Evolutionary conservation across 1,139 yeast genomes (phyloP).

Genomic region (Scheffersomyces stambukii): DNA sequence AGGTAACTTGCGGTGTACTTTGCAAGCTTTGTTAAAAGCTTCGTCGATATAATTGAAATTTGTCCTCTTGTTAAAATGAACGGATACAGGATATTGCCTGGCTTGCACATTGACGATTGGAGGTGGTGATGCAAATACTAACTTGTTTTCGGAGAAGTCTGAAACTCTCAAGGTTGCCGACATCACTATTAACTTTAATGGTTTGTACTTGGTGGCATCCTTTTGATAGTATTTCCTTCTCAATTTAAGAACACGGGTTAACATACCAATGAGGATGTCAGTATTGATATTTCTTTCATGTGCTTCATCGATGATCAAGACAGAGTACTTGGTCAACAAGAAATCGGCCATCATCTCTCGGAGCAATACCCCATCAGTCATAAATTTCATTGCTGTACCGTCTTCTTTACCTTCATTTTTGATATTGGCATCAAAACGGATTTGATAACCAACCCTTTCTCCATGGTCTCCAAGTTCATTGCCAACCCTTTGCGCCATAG

Average conservation of each 20-base stretch:
- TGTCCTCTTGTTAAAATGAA: constrained; percentile 84
- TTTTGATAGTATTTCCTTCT: constrained; percentile 54
- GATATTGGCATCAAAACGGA: constrained; percentile 80
- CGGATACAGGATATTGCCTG: constrained; percentile 90
- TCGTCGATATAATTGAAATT: constrained; percentile 78
- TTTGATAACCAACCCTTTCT: constrained; percentile 79
- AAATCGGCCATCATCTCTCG: constrained; percentile 92
- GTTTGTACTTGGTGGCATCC: constrained; percentile 48
- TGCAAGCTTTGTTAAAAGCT: constrained; percentile 78
- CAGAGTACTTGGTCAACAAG: constrained; percentile 73
- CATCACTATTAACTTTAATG: constrained; percentile 74
- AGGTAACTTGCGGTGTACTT: constrained; percentile 82
- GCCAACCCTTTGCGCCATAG: constrained; percentile 90
- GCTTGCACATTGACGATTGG: constrained; percentile 92
- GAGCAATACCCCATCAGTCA: constrained; percentile 97
- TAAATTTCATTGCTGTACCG: constrained; percentile 81
- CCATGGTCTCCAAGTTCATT: constrained; percentile 81
- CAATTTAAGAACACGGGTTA: constrained; percentile 78
- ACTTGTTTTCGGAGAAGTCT: constrained; percentile 81
- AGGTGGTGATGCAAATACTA: constrained; percentile 72
- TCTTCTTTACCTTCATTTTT: constrained; percentile 44
- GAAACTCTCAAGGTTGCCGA: constrained; percentile 93
- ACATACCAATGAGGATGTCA: constrained; percentile 90
- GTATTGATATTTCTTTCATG: constrained; percentile 96
- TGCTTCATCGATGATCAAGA: constrained; percentile 91